phyloP scores from a whole-genome alignment of 2,329 filamentous ascomycete species.

The Botrytis tulipae region DNA sequence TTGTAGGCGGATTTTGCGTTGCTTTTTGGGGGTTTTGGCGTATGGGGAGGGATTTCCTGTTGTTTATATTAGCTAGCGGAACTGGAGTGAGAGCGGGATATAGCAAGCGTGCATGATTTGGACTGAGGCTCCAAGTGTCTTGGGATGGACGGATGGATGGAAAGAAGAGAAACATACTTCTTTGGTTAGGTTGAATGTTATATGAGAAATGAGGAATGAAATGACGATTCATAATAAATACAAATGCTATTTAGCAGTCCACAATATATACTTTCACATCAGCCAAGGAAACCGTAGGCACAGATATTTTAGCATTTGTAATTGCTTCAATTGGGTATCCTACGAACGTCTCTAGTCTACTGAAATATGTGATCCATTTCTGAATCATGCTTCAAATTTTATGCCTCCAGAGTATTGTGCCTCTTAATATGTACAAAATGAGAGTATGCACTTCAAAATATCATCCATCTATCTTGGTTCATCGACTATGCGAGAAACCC shows the following conservation, averaged over 20 bases:
- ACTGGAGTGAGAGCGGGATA: background rate
- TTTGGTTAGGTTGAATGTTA: background rate
- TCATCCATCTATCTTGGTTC: background rate
- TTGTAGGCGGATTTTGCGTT: slow-evolving; percentile 45
- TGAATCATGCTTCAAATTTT: background rate
- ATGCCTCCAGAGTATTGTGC: slow-evolving; percentile 12
- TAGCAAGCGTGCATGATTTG: background rate
- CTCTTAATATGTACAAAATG: slow-evolving; percentile 7
- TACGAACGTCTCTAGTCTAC: background rate
- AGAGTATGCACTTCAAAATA: background rate
- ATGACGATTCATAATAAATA: background rate
- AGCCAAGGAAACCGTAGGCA: too few relatives aligned
- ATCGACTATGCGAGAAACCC: background rate
- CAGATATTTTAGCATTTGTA: too few relatives aligned
- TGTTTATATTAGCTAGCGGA: background rate
- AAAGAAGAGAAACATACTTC: background rate
- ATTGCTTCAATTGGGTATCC: background rate
- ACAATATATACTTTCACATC: background rate
- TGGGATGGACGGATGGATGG: background rate
- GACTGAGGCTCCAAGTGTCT: background rate
- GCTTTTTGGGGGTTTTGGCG: background rate
- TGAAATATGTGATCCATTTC: background rate
- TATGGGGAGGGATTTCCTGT: background rate
- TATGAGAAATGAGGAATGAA: background rate
- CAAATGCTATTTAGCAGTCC: background rate